Evolutionary conservation across 1,284 basidiomycete species (phyloP).

Genomic region (Cerrena zonata): DNA sequence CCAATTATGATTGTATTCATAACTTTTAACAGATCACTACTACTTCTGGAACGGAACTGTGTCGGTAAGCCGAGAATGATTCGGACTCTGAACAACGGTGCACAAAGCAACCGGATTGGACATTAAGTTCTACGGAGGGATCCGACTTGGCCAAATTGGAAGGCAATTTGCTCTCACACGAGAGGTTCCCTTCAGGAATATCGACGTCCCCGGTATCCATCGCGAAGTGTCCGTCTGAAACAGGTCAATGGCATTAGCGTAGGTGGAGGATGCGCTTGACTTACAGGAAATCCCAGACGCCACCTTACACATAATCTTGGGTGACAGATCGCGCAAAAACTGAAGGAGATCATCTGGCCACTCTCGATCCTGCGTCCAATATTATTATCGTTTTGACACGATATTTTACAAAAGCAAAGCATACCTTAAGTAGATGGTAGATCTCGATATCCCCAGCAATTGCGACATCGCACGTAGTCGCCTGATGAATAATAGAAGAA

Average conservation of each 20-base stretch:
- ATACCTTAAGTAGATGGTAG: background rate
- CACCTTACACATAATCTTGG: background rate
- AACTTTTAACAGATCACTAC: too few relatives aligned
- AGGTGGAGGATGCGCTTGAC: background rate
- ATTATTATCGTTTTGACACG: background rate
- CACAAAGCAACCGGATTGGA: too few relatives aligned
- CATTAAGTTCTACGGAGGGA: too few relatives aligned
- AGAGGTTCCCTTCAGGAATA: too few relatives aligned
- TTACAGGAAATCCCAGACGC: background rate
- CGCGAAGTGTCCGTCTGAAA: background rate
- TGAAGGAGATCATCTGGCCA: background rate
- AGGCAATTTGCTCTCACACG: too few relatives aligned
- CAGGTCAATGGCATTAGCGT: background rate
- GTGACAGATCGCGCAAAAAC: background rate
- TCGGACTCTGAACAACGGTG: too few relatives aligned
- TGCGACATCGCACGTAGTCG: background rate
- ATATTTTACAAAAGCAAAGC: background rate
- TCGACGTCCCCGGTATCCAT: background rate
- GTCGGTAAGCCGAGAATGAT: too few relatives aligned
- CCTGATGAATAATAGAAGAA: background rate
- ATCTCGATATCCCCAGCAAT: background rate
- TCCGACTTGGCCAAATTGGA: too few relatives aligned
- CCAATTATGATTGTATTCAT: too few relatives aligned
- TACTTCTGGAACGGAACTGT: too few relatives aligned
- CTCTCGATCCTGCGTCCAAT: background rate